A percentile compares a stretch with the other conserved stretches of the same genome.
phyloP scores from a whole-genome alignment of 2,329 filamentous ascomycete species.

The Fusarium annulatum region DNA sequence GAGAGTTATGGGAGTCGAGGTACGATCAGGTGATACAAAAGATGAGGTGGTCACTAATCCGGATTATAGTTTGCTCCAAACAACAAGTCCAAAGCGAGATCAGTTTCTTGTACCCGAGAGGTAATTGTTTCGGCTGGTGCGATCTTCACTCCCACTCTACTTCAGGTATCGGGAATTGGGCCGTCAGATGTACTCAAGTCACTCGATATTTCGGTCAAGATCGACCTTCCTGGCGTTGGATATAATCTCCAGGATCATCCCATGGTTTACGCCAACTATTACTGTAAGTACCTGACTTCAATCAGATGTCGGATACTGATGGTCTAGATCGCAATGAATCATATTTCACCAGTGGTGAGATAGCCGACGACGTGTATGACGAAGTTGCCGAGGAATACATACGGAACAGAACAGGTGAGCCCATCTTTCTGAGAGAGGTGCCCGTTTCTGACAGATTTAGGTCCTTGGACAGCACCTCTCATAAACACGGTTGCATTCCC shows the following conservation, averaged over 20 bases:
- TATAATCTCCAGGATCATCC: constrained; percentile 29
- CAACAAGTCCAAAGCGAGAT: neutral
- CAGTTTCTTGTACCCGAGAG: neutral
- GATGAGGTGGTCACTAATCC: neutral
- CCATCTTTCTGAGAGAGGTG: neutral
- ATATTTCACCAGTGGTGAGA: constrained; percentile 11
- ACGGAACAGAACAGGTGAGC: constrained; percentile 10
- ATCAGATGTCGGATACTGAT: neutral
- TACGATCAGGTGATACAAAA: neutral
- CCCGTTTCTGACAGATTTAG: neutral
- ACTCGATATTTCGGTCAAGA: neutral
- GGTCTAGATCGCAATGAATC: constrained; percentile 9
- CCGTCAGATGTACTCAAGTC: neutral
- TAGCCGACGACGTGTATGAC: constrained; percentile 12
- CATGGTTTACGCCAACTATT: constrained; percentile 16
- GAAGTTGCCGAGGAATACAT: constrained; percentile 14
- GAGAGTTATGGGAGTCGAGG: constrained; percentile 24
- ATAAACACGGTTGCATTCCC: constrained; percentile 21
- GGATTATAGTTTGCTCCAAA: neutral
- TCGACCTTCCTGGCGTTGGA: constrained; percentile 19
- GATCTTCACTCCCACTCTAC: constrained; percentile 16
- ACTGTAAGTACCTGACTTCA: neutral
- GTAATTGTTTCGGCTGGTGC: constrained; percentile 26
- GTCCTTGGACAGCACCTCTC: constrained; percentile 26
- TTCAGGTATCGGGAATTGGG: constrained; percentile 28